These are phyloP conservation scores for Candida loeiensis DNA, from an alignment of 805 yeast genomes.

Conservation along the genomic window DNA sequence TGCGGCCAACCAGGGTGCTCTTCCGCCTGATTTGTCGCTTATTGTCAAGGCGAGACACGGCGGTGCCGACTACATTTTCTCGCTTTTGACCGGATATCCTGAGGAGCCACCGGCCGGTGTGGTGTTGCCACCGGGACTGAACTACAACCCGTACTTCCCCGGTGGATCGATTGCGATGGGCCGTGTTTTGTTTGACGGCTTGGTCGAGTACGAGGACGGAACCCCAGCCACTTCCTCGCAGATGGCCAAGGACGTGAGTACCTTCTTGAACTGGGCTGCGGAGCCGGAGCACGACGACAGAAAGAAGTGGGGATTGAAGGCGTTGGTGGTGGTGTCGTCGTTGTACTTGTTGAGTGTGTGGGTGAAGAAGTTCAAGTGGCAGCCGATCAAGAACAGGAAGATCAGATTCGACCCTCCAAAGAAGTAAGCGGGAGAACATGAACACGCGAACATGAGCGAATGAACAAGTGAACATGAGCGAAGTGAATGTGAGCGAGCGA, in stretches of 20 bases:
- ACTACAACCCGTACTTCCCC: slow-evolving; percentile 99
- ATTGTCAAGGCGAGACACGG: slow-evolving; percentile 99
- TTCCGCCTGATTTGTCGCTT: slow-evolving; percentile 95
- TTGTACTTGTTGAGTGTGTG: slow-evolving; percentile 80
- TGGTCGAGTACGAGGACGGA: slow-evolving; percentile 98
- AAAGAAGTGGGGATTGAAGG: slow-evolving; percentile 94
- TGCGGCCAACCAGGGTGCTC: slow-evolving; percentile 99
- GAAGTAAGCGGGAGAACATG: slow-evolving; percentile 20
- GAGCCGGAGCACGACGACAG: slow-evolving; percentile 99
- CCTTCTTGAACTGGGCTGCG: slow-evolving; percentile 96
- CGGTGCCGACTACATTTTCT: slow-evolving; percentile 90
- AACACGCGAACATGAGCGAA: too few species aligned
- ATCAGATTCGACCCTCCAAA: slow-evolving; percentile 89
- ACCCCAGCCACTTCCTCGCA: slow-evolving; percentile 98
- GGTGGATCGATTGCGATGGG: slow-evolving; percentile 99
- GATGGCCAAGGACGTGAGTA: slow-evolving; percentile 97
- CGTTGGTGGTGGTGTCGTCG: slow-evolving; percentile 72
- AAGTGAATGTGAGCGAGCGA: neutral
- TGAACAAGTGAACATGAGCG: neutral
- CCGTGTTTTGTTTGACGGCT: slow-evolving; percentile 93
- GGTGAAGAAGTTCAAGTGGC: slow-evolving; percentile 98
- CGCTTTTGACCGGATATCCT: slow-evolving; percentile 96
- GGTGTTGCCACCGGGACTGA: slow-evolving; percentile 83
- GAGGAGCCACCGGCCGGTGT: slow-evolving; percentile 99
- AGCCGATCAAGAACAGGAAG: slow-evolving; percentile 92